Percentiles rank a stretch among this genome's conserved stretches.
Conservation (phyloP, 1,284 basidiomycete species). For the Taiwanofungus camphoratus region DNA sequence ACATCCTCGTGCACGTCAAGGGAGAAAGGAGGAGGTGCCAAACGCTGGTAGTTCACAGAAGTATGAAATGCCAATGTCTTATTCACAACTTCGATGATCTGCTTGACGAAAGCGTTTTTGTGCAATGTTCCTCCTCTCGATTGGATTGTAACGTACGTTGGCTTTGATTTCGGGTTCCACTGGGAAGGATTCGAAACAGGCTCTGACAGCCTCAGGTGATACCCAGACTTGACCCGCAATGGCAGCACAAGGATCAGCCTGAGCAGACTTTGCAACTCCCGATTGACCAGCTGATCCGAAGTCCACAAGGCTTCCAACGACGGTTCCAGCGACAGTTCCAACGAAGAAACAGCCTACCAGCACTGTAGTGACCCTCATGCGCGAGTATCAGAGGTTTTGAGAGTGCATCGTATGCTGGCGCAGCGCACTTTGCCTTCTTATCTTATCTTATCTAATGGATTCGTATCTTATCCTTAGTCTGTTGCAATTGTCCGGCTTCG, state of each 20-base stretch:
- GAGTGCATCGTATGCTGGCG: no score
- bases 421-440: no score
- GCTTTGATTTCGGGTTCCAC: conserved; percentile 38
- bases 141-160: conserved; percentile 33
- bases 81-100: conserved; percentile 51
- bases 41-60: conserved; percentile 51
- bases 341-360: no score
- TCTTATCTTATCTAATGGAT: no score
- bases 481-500: no score
- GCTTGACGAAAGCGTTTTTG: not conserved
- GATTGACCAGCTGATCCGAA: no score
- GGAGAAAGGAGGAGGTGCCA: conserved; percentile 48
- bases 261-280: no score
- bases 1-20: conserved; percentile 52
- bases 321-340: no score
- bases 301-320: no score
- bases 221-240: conserved; percentile 51
- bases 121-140: not conserved
- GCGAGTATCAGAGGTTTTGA: no score
- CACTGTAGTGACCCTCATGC: no score
- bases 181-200: conserved; percentile 43
- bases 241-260: conserved; percentile 42
- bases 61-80: conserved; percentile 58
- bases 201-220: conserved; percentile 42
- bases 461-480: no score